These are phyloP conservation scores for Boletus tylopilopsis DNA, from an alignment of 768 basidiomycete species.

Conservation along the genomic window DNA sequence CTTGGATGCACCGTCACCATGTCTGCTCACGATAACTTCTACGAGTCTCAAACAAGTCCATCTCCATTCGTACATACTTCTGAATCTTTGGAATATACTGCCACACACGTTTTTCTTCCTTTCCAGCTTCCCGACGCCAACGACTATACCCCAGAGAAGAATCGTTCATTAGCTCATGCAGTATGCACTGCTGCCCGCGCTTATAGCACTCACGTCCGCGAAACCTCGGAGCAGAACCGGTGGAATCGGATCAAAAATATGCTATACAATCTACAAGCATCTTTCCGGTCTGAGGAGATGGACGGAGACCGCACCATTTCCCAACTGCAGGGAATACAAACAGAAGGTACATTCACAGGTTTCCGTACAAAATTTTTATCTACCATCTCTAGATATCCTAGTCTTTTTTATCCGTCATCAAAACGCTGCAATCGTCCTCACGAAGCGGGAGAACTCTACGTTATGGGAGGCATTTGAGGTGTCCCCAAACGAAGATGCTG, in stretches of 20 bases:
- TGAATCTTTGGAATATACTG: not conserved
- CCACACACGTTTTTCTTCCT: not conserved
- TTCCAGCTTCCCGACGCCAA: not conserved
- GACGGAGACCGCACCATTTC: not conserved
- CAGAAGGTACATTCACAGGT: not conserved
- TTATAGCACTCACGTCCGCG: not conserved
- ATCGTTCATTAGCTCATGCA: not conserved
- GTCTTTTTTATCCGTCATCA: not conserved
- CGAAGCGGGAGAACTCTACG: constrained; percentile 18
- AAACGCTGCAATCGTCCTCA: constrained; percentile 2
- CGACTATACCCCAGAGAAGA: not conserved
- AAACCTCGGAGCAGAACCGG: not conserved
- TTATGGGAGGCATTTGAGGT: constrained; percentile 7
- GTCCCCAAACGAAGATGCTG: constrained; percentile 25
- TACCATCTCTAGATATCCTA: not conserved
- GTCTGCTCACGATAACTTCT: no score
- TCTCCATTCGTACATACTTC: no score
- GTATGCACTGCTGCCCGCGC: not conserved
- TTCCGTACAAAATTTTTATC: not conserved
- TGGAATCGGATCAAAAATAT: not conserved
- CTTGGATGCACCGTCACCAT: no score
- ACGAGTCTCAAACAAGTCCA: no score
- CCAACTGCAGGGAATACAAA: not conserved
- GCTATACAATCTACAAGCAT: not conserved
- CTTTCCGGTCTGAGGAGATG: not conserved